A percentile compares a stretch with the other conserved stretches of the same genome.
These are phyloP conservation scores for Ampelocalamus luodianensis DNA, from an alignment of 176 grass and related monocot species.

Conservation along the genomic window DNA sequence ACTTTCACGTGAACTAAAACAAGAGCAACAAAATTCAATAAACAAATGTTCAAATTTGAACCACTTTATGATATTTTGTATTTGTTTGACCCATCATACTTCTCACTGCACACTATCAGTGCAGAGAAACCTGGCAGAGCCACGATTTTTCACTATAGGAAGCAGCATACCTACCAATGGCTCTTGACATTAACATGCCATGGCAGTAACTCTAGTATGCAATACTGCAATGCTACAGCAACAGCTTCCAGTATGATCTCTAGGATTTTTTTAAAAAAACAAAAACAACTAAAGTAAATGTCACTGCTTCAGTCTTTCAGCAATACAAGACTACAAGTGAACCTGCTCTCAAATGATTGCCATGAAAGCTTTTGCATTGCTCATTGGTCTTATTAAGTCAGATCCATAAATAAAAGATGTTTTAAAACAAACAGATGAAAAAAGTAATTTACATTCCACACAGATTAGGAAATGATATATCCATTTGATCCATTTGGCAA, in stretches of 20 bases:
- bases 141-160: slow-evolving; percentile 68
- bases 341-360: background rate
- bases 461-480: background rate
- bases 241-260: slow-evolving; percentile 58
- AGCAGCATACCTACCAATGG: slow-evolving; percentile 63
- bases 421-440: background rate
- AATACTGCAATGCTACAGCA: slow-evolving; percentile 40
- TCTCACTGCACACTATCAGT: slow-evolving; percentile 96
- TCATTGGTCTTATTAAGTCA: background rate
- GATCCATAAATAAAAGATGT: background rate
- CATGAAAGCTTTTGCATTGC: background rate
- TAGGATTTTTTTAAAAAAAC: slow-evolving; percentile 1
- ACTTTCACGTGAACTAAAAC: background rate
- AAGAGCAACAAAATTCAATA: slow-evolving; percentile 28
- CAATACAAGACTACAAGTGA: slow-evolving; percentile 21
- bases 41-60: slow-evolving; percentile 11
- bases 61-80: background rate
- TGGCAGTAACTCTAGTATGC: slow-evolving; percentile 63
- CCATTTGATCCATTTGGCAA: background rate
- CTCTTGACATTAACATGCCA: slow-evolving; percentile 76
- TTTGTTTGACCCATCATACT: slow-evolving; percentile 79
- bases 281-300: background rate
- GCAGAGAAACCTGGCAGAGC: slow-evolving; percentile 92
- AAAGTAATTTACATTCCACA: background rate
- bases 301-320: background rate